These are phyloP conservation scores for Typha latifolia DNA, from an alignment of 176 grass and related monocot species.

Conservation along the genomic window DNA sequence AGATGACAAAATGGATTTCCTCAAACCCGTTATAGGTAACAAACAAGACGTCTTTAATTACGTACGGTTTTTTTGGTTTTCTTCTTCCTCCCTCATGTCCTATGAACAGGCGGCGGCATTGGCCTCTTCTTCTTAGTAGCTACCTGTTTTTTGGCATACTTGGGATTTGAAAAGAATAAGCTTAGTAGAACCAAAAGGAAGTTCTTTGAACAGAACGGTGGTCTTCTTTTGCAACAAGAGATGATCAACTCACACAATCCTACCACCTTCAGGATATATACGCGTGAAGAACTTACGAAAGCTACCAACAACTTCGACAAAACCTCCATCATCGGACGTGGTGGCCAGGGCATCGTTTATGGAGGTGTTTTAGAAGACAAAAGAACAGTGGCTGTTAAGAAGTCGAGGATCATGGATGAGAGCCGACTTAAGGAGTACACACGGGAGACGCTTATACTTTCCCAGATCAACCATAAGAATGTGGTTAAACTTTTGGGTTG, in stretches of 20 bases:
- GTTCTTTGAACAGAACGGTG: constrained; percentile 67
- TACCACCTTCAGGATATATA: background rate
- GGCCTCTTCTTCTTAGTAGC: constrained; percentile 28
- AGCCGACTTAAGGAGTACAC: background rate
- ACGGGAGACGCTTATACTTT: background rate
- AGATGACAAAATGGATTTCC: no score
- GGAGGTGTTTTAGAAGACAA: background rate
- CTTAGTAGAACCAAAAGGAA: constrained; percentile 34
- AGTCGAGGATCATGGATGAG: background rate
- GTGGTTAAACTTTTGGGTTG: background rate
- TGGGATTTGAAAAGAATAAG: constrained; percentile 41
- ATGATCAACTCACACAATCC: constrained; percentile 22
- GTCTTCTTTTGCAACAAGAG: constrained; percentile 36
- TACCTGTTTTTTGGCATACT: constrained; percentile 15
- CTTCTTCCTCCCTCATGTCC: no score
- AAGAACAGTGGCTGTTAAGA: background rate
- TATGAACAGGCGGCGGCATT: background rate
- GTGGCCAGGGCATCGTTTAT: constrained; percentile 7
- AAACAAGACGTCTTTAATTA: no score
- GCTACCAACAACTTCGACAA: constrained; percentile 3
- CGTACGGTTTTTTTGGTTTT: no score
- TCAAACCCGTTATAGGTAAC: no score
- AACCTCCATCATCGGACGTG: background rate
- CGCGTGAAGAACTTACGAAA: background rate
- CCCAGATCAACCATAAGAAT: background rate